Evolutionary conservation across 2,329 filamentous ascomycete genomes (phyloP).

Genomic region (Ophiocordyceps camponoti-saundersi): DNA sequence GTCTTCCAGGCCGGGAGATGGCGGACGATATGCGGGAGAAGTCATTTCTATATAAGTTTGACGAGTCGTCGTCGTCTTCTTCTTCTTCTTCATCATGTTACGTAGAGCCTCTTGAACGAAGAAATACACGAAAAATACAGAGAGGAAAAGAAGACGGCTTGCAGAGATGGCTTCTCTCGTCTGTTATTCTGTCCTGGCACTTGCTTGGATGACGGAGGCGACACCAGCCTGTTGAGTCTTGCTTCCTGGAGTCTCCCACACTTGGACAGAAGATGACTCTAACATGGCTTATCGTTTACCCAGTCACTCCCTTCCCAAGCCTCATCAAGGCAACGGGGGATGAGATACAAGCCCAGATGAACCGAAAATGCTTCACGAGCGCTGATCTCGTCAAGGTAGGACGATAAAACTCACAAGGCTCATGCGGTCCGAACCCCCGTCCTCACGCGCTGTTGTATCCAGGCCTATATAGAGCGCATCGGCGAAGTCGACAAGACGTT

Average conservation of each 20-base stretch:
- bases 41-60: too few species aligned
- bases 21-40: too few species aligned
- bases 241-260: not conserved
- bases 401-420: not conserved
- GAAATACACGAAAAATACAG: too few species aligned
- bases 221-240: not conserved
- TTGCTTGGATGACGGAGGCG: not conserved
- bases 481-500: constrained; percentile 9
- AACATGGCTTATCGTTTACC: not conserved
- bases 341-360: not conserved
- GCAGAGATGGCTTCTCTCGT: not conserved
- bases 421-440: not conserved
- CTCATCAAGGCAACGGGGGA: not conserved
- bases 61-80: too few species aligned
- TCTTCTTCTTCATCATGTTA: too few species aligned
- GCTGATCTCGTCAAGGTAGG: not conserved
- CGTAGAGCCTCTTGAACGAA: too few species aligned
- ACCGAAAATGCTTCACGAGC: not conserved
- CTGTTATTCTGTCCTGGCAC: not conserved
- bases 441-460: not conserved
- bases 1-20: too few species aligned
- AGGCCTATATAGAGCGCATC: constrained; percentile 11
- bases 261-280: not conserved
- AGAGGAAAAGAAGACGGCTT: too few species aligned
- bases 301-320: not conserved